These are phyloP conservation scores for Syncephalis plumigaleata DNA, from an alignment of 371 early-diverging fungal species.

Conservation along the genomic window DNA sequence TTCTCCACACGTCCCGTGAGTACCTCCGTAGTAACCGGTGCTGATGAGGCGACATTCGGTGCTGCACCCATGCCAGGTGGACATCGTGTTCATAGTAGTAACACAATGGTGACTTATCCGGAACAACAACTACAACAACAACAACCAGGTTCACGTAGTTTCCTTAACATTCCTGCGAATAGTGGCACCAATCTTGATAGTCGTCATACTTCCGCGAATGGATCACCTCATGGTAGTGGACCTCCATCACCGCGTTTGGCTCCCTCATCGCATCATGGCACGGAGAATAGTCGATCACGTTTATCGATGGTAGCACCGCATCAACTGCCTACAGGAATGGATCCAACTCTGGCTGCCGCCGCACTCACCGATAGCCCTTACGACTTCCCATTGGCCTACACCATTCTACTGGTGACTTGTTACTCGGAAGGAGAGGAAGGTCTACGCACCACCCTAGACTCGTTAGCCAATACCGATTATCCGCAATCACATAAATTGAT, in stretches of 20 bases:
- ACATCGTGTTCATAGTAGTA: neutral
- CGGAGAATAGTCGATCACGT: neutral
- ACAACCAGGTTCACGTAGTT: too few species aligned
- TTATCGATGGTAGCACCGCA: neutral
- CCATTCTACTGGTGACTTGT: conserved; percentile 64
- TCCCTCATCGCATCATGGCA: neutral
- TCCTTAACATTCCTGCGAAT: too few species aligned
- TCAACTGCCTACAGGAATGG: neutral
- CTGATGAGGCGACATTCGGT: neutral
- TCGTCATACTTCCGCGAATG: too few species aligned
- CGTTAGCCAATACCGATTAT: conserved; percentile 82
- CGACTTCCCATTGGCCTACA: conserved; percentile 48
- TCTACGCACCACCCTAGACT: conserved; percentile 86
- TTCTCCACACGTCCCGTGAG: conserved; percentile 6
- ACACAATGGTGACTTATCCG: neutral
- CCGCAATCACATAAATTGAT: conserved; percentile 82
- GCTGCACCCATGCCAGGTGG: too few species aligned
- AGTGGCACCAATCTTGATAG: neutral
- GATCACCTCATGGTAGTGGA: too few species aligned
- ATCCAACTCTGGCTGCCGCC: conserved; percentile 16
- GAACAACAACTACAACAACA: neutral
- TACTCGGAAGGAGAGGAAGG: conserved; percentile 88
- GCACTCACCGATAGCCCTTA: conserved; percentile 35
- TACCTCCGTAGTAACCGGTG: neutral
- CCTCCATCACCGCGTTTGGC: neutral